Evolutionary conservation across 1,284 basidiomycete species (phyloP).

Genomic region (Cystobasidium slooffiae): DNA sequence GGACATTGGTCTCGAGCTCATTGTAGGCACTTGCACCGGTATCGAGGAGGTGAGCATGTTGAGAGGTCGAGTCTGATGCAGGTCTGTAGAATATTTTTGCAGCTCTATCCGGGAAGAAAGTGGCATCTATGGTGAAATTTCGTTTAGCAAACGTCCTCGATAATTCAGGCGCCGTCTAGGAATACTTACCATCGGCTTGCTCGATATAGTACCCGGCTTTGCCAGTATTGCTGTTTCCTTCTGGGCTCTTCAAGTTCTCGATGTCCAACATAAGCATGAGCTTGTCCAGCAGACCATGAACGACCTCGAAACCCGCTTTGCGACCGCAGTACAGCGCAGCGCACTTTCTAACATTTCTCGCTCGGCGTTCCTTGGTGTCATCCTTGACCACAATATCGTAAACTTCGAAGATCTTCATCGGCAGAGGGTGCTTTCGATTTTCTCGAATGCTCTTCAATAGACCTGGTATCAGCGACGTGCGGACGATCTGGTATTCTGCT

Average conservation of each 20-base stretch:
- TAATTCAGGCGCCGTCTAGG: conserved; percentile 7
- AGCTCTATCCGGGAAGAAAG: conserved; percentile 92
- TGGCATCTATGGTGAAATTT: conserved; percentile 66
- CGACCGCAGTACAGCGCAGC: conserved; percentile 94
- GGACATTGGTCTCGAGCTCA: conserved; percentile 32
- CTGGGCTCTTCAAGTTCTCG: conserved; percentile 70
- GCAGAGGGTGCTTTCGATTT: conserved; percentile 90
- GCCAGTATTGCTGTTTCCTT: conserved; percentile 60
- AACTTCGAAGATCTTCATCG: conserved; percentile 91
- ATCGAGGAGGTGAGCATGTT: conserved; percentile 47
- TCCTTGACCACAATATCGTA: conserved; percentile 94
- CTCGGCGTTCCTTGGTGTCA: conserved; percentile 72
- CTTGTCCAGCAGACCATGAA: conserved; percentile 91
- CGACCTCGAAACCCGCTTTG: conserved; percentile 93
- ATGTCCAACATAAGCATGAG: conserved; percentile 94
- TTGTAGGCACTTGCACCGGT: conserved; percentile 42
- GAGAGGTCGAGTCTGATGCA: conserved; percentile 58
- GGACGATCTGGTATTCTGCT: conserved; percentile 95
- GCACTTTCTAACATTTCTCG: conserved; percentile 83
- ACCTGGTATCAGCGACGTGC: conserved; percentile 91
- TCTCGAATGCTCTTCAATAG: conserved; percentile 96
- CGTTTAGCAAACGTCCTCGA: not conserved
- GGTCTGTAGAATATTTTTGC: conserved; percentile 86
- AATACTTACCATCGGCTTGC: conserved; percentile 72
- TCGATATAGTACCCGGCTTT: conserved; percentile 87